Conservation (phyloP, 352 stramenopile genomes). For the Globisporangium abappressorium region DNA sequence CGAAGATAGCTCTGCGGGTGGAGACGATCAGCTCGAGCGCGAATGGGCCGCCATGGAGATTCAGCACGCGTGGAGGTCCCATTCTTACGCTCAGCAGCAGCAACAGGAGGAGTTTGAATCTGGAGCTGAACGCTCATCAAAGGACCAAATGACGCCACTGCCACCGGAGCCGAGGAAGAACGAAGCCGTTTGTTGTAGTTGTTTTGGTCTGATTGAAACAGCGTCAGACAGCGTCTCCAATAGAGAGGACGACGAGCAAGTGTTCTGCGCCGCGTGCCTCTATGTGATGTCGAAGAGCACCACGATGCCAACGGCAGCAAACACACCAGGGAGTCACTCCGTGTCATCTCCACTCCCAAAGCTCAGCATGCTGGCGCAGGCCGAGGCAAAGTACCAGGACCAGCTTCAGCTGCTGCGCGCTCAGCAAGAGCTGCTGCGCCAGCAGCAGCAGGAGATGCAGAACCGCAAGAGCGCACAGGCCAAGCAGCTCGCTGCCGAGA, state of each 20-base stretch:
- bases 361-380: slow-evolving; percentile 47
- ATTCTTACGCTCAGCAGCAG: not conserved
- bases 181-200: slow-evolving; percentile 31
- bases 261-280: slow-evolving; percentile 34
- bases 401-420: slow-evolving; percentile 44
- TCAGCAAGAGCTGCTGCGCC: slow-evolving; percentile 43
- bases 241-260: slow-evolving; percentile 15
- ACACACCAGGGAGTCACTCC: not conserved
- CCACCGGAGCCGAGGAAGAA: not conserved
- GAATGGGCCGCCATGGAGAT: slow-evolving; percentile 16
- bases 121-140: not conserved
- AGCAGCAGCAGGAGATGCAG: slow-evolving; percentile 43
- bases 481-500: slow-evolving; percentile 28
- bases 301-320: not conserved
- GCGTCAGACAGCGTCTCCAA: not conserved
- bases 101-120: not conserved
- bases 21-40: slow-evolving; percentile 8
- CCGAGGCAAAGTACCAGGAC: slow-evolving; percentile 51
- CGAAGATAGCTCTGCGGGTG: not conserved
- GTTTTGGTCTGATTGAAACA: slow-evolving; percentile 31
- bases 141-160: not conserved
- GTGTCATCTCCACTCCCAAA: slow-evolving; percentile 35
- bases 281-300: slow-evolving; percentile 17
- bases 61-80: slow-evolving; percentile 12
- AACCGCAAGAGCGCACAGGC: slow-evolving; percentile 33